Evolutionary conservation across 164 flowering plant species (phyloP), one percentile per base, ranked within the genome.

Genomic region (Malania oleifera): DNA sequence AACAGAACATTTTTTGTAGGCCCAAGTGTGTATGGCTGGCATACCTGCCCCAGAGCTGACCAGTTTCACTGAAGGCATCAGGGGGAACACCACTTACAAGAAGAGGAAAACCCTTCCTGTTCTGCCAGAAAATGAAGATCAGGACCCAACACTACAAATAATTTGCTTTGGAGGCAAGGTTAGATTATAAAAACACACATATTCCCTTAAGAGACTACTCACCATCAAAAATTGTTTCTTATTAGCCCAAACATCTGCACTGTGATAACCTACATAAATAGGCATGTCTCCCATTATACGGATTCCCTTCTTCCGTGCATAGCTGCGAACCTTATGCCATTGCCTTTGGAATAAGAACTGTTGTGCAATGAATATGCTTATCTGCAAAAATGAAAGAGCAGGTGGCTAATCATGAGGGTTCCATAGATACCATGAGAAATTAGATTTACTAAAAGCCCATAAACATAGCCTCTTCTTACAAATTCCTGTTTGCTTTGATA

Each of bases 221-320:
- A 90, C 99, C 85, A 93, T 79, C 60, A 76, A 75, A 80, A 93
- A 93, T 5, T 81, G 80, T 52, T 76, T 85, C 70, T 75, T 88
- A 65, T 93, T 90, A 58, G 99, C 99, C 99, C 99, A 93, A 43
- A 88, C 96, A 80, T 93, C 99, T 34, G 99, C 97, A 78, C 96
- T 90, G 66, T 93, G 99, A 79, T 90, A 88, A 52, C 95, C 99
- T 13, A 93, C 97, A 73, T 93, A 93, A 46, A 93, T 93, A 45
- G 99, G 99, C 99, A 90, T 93, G 78, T 93, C 97, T 60, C 96
- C 99, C 95, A 90, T 88, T 67, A 93, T 88, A 55, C 74, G 80
- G 57, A 93, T 82, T 40, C 96, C 99, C 66, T 85, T 93, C 38
- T 17, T 59, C 55, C 56, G 67, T 11, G 97, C 92, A 78, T 93